These are phyloP conservation scores for Medicago arabica DNA, from an alignment of 306 rosid species.

Conservation along the genomic window DNA sequence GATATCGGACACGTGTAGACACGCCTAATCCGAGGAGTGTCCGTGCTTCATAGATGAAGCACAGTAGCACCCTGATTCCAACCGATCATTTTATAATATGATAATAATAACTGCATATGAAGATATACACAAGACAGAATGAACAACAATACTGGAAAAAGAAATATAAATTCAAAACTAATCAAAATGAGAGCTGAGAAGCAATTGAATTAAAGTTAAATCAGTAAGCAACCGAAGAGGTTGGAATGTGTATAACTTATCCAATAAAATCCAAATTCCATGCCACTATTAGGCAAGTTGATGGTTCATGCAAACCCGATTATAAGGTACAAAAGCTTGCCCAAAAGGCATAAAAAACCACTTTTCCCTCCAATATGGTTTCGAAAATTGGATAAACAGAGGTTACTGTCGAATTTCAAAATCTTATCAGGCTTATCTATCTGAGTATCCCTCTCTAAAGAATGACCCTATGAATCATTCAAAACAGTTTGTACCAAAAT, in stretches of 20 bases:
- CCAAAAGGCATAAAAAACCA: constrained; percentile 31
- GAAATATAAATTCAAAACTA: too few relatives aligned
- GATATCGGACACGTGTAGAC: too few relatives aligned
- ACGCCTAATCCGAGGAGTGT: too few relatives aligned
- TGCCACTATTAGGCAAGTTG: constrained; percentile 29
- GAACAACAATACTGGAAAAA: too few relatives aligned
- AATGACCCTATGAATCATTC: constrained; percentile 52
- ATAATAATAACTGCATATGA: too few relatives aligned
- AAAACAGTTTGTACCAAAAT: constrained; percentile 33
- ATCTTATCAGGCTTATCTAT: constrained; percentile 39
- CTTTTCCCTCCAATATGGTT: constrained; percentile 22
- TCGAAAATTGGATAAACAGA: constrained; percentile 42
- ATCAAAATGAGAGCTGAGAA: too few relatives aligned
- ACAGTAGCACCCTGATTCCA: not conserved
- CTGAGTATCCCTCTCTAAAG: constrained; percentile 45
- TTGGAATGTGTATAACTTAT: constrained; percentile 46
- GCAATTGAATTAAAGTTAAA: not conserved
- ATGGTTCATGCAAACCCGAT: constrained; percentile 43
- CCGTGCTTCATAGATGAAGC: too few relatives aligned
- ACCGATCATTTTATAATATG: not conserved
- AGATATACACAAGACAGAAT: too few relatives aligned
- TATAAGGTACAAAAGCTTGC: constrained; percentile 50
- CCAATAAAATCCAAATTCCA: constrained; percentile 51
- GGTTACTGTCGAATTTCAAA: constrained; percentile 39
- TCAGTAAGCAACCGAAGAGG: constrained; percentile 31